A percentile compares a stretch with the other conserved stretches of the same genome.
Conservation (phyloP, 2,329 filamentous ascomycete species). For the Aspergillus tubingensis region DNA sequence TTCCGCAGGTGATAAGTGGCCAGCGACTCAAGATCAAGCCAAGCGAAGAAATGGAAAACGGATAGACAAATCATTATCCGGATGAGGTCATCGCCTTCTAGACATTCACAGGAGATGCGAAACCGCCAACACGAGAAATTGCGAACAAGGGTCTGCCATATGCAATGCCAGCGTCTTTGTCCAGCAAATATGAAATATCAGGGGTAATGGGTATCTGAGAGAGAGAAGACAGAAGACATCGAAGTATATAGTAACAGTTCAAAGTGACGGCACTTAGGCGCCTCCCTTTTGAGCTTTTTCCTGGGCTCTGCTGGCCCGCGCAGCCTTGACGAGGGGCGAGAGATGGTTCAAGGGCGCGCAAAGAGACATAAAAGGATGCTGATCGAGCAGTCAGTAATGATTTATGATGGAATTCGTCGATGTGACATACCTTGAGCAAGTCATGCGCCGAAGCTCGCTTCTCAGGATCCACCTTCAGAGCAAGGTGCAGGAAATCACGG, state of each 20-base stretch:
- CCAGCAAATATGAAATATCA: constrained; percentile 24
- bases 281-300: constrained; percentile 73
- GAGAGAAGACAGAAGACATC: constrained; percentile 33
- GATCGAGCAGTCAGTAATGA: constrained; percentile 19
- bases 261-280: constrained; percentile 25
- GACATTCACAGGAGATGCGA: constrained; percentile 19
- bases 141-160: constrained; percentile 18
- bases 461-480: constrained; percentile 94
- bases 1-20: neutral
- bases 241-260: constrained; percentile 27
- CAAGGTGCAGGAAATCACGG: constrained; percentile 87
- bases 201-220: constrained; percentile 29
- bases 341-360: constrained; percentile 75
- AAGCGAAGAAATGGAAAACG: neutral
- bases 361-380: constrained; percentile 80
- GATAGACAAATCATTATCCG: constrained; percentile 13
- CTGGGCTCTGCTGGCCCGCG: constrained; percentile 79
- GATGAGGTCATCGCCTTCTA: constrained; percentile 28
- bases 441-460: constrained; percentile 95
- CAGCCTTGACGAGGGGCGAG: constrained; percentile 82
- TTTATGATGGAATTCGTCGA: neutral
- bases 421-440: constrained; percentile 74
- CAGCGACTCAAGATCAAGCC: neutral
- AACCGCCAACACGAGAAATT: constrained; percentile 12
- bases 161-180: constrained; percentile 21